Evolutionary conservation across 768 basidiomycete species (phyloP), one percentile per base, ranked within the genome.

Genomic region (Podaxis sp.): DNA sequence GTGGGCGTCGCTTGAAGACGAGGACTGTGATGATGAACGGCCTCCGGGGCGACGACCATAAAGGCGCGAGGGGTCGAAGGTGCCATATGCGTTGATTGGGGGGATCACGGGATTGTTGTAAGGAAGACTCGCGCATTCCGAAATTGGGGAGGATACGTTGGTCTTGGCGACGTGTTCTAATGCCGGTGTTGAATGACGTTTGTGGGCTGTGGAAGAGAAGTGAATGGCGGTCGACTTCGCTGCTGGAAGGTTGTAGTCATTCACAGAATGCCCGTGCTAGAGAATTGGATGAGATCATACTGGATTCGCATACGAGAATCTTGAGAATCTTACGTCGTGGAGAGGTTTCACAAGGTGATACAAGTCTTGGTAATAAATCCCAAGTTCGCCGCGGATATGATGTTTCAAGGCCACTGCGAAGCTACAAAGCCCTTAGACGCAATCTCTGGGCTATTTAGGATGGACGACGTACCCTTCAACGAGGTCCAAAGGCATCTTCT

Each of bases 341-440:
- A 88, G 75, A 1, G 86, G 85, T 25, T 77, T 75, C 43, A 87
- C 76, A 2, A 86, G 74, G 43, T 78, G 79, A 65, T 86, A 88
- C 1, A 89, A 73, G 65, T 88, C 87, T 64, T 85, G 81, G 65
- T 85, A 87, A 64, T 84, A 85, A 33, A 86, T 84, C 0, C 85
- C 85, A 11, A 80, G 71, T 71, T 87, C 87, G 1, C 84, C 82
- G 71, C 86, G 77, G 25, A 88, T 72, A 66, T 88, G 85, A 69
- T 88, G 88, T 68, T 88, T 88, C 12, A 86, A 64, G 0, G 86
- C 77, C 13, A 87, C 76, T 3, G 80, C 73, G 64, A 84, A 88
- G 3, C 86, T 86, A 62, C 4, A 38, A 24, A 57, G 8, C 51
- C 15, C 9, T 37, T 36, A 24, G 37, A 27, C 37, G 2, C 36